A percentile compares a stretch with the other conserved stretches of the same genome.
Conservation (phyloP, 192 early-diverging fungal species). For the Linderina pennispora region DNA sequence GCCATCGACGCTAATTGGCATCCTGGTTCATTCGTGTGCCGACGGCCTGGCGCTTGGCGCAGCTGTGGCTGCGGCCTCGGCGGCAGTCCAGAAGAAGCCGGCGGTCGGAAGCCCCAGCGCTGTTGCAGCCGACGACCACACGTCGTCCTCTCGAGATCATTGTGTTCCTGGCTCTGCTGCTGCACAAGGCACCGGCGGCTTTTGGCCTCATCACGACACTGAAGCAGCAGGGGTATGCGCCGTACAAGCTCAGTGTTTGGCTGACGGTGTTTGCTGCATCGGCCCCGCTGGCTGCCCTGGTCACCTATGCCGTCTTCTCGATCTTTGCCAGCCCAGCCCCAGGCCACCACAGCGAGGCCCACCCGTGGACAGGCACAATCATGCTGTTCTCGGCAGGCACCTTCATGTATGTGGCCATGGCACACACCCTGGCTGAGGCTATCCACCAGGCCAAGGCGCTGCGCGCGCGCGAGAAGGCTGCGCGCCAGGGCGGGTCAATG, state of each 20-base stretch:
- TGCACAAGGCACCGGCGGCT: conserved; percentile 94
- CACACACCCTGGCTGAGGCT: conserved; percentile 71
- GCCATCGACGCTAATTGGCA: conserved; percentile 75
- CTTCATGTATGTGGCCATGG: conserved; percentile 89
- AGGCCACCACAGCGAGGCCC: conserved; percentile 17
- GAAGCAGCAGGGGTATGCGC: conserved; percentile 63
- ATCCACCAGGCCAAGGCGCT: conserved; percentile 28
- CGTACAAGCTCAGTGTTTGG: conserved; percentile 62
- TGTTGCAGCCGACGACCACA: conserved; percentile 30
- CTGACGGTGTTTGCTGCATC: conserved; percentile 75
- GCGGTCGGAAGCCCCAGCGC: conserved; percentile 1
- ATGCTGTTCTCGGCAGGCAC: conserved; percentile 88
- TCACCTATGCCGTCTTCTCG: conserved; percentile 38
- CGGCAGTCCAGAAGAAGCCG: too few relatives aligned
- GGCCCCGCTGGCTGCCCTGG: conserved; percentile 77
- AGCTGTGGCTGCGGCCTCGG: conserved; percentile 54
- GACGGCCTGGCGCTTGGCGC: conserved; percentile 95
- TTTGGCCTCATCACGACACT: conserved; percentile 89
- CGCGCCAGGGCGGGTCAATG: conserved; percentile 6
- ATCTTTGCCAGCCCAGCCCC: conserved; percentile 6
- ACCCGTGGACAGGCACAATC: conserved; percentile 61
- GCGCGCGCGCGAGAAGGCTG: conserved; percentile 8
- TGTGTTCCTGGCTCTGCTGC: conserved; percentile 90
- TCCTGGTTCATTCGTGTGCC: conserved; percentile 93
- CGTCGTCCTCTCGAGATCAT: conserved; percentile 57